Conservation (phyloP, 2,329 filamentous ascomycete genomes). For the Fusarium phyllophilum region DNA sequence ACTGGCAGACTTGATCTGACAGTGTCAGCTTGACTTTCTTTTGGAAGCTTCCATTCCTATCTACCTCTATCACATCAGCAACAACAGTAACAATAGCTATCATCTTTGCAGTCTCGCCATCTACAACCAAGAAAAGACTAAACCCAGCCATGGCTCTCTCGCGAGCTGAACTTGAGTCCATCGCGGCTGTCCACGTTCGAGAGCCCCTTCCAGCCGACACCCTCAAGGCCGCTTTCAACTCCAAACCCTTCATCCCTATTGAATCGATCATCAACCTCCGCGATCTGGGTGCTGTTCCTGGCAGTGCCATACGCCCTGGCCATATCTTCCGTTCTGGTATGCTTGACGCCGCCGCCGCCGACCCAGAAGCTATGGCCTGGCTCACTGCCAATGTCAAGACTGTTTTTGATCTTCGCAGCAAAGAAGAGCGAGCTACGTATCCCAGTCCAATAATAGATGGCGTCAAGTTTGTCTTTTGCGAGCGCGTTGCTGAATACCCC, state of each 20-base stretch:
- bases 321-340: conserved; percentile 60
- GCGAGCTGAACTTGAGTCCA: conserved; percentile 46
- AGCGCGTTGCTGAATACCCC: conserved; percentile 49
- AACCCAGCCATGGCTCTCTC: conserved; percentile 35
- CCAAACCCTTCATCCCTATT: conserved; percentile 59
- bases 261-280: conserved; percentile 63
- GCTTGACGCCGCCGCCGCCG: conserved; percentile 47
- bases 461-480: conserved; percentile 59
- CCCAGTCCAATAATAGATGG: conserved; percentile 58
- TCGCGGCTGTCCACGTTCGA: conserved; percentile 55
- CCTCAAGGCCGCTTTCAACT: conserved; percentile 50
- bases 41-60: neutral
- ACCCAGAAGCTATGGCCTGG: conserved; percentile 49
- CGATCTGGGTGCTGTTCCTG: conserved; percentile 59
- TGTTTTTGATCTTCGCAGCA: conserved; percentile 63
- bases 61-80: neutral
- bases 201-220: conserved; percentile 51
- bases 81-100: neutral
- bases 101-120: neutral
- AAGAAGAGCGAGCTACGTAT: conserved; percentile 53
- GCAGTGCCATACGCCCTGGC: conserved; percentile 53
- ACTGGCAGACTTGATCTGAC: neutral
- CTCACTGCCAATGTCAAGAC: conserved; percentile 53
- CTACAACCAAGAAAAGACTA: neutral
- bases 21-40: conserved; percentile 3